Evolutionary conservation across 768 basidiomycete species (phyloP), one percentile per base, ranked within the genome.

Genomic region (Phallus indusiatus): DNA sequence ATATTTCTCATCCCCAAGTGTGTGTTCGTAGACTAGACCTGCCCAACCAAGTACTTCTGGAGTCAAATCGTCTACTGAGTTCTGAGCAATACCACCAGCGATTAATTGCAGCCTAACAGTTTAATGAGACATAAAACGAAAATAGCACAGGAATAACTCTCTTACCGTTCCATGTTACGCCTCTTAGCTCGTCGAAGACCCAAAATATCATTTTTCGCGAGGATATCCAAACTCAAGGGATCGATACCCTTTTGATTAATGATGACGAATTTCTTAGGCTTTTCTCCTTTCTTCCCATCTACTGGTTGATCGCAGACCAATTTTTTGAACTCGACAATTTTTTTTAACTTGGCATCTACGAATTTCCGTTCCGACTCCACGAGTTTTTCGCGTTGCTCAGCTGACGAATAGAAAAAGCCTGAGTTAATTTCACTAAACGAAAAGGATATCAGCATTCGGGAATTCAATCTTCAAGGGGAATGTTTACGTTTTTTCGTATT

Each of bases 241-340:
- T 99, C 96, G 64, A 99, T 99, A 63, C 96, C 96, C 73, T 99
- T 99, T 73, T 99, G 96, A 72, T 98, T 99, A 74, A 99, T 87
- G 56, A 98, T 73, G 53, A 98, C 95, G 69, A 99, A 97, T 68
- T 77, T 84, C 72, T 90, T 94, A 1, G 70, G 70, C 65, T 73
- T 72, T 62, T 76, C 72, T 64, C 74, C 78, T 71, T 88, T 88
- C 73, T 89, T 87, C 18, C 82, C 79, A 65, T 87, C 88, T 18
- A 96, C 83, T 16, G 86, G 84, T 71, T 92, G 90, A 71, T 99
- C 96, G 70, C 96, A 99, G 1, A 98, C 95, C 53, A 84, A 78
- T 68, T 94, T 91, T 74, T 99, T 99, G 66, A 99, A 83, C 64
- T 94, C 94, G 58, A 99, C 85, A 61, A 99, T 93, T 73, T 97